Conservation (phyloP, 2,329 filamentous ascomycete species). For the Microdochium paspali region DNA sequence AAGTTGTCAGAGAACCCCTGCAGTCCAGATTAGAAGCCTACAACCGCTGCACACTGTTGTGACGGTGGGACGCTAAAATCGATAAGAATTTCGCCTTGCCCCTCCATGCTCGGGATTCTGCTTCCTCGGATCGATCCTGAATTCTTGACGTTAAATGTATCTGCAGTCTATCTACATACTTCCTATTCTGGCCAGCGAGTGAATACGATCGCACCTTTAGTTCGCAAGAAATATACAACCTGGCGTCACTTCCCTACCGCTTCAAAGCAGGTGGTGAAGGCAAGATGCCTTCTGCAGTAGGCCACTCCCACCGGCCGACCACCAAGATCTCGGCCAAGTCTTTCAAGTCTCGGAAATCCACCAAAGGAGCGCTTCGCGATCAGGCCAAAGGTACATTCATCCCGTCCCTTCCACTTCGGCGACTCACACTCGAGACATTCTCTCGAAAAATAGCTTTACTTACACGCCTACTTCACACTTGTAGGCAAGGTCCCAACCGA, state of each 20-base stretch:
- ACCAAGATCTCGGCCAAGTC: constrained; percentile 83
- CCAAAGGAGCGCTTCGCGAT: constrained; percentile 80
- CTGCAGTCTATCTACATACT: neutral
- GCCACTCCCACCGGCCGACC: constrained; percentile 84
- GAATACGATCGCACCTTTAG: constrained; percentile 21
- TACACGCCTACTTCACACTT: constrained; percentile 3
- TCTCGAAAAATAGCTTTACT: constrained; percentile 7
- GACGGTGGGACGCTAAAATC: neutral
- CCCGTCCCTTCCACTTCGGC: neutral
- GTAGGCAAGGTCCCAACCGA: constrained; percentile 72
- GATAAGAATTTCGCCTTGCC: constrained; percentile 1
- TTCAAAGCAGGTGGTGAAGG: constrained; percentile 73
- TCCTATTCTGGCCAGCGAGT: neutral
- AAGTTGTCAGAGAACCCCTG: neutral
- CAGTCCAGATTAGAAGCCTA: neutral
- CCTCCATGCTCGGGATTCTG: neutral
- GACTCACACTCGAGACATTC: neutral
- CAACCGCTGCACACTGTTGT: neutral
- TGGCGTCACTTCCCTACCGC: constrained; percentile 70
- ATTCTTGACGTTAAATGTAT: neutral
- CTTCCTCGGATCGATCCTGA: neutral
- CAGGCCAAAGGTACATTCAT: constrained; percentile 61
- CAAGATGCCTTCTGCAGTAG: constrained; percentile 64
- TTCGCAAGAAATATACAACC: constrained; percentile 24
- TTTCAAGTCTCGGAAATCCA: constrained; percentile 87